These are phyloP conservation scores for Tremellales sp. DNA, from an alignment of 1,284 basidiomycete species.

Conservation along the genomic window DNA sequence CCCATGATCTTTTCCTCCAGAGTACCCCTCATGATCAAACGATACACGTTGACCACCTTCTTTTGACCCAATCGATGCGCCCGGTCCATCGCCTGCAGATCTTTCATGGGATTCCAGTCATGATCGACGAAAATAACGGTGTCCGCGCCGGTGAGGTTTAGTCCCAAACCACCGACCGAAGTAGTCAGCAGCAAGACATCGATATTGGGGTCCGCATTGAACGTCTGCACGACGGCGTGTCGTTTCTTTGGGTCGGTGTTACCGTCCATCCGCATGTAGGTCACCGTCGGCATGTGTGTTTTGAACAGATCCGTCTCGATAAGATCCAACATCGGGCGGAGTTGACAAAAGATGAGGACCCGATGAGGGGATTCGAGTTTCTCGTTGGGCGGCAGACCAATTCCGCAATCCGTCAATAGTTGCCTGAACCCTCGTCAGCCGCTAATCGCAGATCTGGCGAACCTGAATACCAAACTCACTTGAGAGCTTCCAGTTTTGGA, in stretches of 20 bases:
- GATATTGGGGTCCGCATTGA: constrained; percentile 96
- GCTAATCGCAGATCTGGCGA: not conserved
- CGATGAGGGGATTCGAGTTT: constrained; percentile 75
- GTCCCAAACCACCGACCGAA: constrained; percentile 90
- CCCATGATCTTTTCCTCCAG: constrained; percentile 99
- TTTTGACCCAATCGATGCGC: constrained; percentile 98
- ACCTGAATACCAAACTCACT: no score
- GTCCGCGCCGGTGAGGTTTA: constrained; percentile 96
- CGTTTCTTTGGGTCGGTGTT: constrained; percentile 82
- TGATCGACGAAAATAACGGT: constrained; percentile 99
- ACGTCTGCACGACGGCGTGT: constrained; percentile 94
- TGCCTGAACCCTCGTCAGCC: constrained; percentile 59
- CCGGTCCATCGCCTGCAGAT: constrained; percentile 98
- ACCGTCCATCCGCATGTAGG: constrained; percentile 97
- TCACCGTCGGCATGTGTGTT: constrained; percentile 86
- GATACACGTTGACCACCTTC: constrained; percentile 98
- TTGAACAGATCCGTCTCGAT: constrained; percentile 94
- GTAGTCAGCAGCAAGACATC: constrained; percentile 95
- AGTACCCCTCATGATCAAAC: constrained; percentile 93
- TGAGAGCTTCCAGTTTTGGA: constrained; percentile 87
- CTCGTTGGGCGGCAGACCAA: constrained; percentile 59
- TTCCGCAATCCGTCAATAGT: constrained; percentile 90
- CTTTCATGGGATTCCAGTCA: constrained; percentile 99
- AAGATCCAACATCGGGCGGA: constrained; percentile 98
- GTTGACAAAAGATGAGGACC: constrained; percentile 97